Conservation (phyloP, 306 rosid genomes). For the Trifolium subterraneum region DNA sequence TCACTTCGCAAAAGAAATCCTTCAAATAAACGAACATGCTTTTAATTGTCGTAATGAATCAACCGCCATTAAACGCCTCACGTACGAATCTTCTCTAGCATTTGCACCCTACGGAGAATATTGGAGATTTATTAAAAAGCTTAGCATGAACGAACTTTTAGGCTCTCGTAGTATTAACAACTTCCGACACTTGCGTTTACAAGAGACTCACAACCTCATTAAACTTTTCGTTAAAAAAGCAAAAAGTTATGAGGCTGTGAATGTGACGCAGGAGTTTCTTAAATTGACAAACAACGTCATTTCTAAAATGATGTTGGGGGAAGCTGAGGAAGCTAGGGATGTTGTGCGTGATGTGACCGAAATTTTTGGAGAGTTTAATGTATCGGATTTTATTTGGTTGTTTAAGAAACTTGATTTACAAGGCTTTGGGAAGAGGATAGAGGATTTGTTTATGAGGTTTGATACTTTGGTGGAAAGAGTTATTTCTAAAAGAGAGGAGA, state of each 20-base stretch:
- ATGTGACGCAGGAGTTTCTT: slow-evolving; percentile 39
- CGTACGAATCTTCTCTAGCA: slow-evolving; percentile 43
- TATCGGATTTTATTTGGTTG: slow-evolving; percentile 46
- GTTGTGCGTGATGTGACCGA: slow-evolving; percentile 41
- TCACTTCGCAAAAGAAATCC: slow-evolving; percentile 37
- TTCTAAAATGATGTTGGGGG: slow-evolving; percentile 50
- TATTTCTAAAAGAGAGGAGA: slow-evolving; percentile 43
- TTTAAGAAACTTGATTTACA: slow-evolving; percentile 43
- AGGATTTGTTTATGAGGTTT: slow-evolving; percentile 34
- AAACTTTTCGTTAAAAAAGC: slow-evolving; percentile 24
- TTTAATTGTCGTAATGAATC: slow-evolving; percentile 21
- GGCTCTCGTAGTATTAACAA: slow-evolving; percentile 16
- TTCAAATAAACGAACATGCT: slow-evolving; percentile 43
- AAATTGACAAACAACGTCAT: slow-evolving; percentile 43
- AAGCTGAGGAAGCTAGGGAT: slow-evolving; percentile 33
- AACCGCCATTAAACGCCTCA: slow-evolving; percentile 32
- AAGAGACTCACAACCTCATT: slow-evolving; percentile 25
- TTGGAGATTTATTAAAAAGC: slow-evolving; percentile 9
- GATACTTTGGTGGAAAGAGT: slow-evolving; percentile 46
- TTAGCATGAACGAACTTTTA: slow-evolving; percentile 38
- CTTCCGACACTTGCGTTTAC: slow-evolving; percentile 28
- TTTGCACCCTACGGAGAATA: slow-evolving; percentile 48
- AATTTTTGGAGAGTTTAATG: slow-evolving; percentile 50
- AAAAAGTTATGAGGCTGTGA: slow-evolving; percentile 10
- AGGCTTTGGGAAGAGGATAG: slow-evolving; percentile 46